Conservation (phyloP, 2,329 filamentous ascomycete genomes). For the Drechslerella dactyloides region DNA sequence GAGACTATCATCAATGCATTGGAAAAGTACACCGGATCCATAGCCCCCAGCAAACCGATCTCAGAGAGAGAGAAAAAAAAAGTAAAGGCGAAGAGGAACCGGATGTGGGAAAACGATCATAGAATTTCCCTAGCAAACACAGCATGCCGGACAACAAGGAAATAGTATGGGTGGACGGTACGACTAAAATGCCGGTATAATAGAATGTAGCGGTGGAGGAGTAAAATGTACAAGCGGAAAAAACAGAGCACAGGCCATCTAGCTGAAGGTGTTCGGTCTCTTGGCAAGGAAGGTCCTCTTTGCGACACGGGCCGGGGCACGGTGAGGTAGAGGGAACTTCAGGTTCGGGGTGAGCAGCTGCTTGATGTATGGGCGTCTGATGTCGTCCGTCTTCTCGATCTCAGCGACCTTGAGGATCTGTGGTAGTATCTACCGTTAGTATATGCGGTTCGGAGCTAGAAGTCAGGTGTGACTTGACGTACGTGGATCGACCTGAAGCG, state of each 20-base stretch:
- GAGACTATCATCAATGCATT: constrained; percentile 52
- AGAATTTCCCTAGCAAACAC: constrained; percentile 45
- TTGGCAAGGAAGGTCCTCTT: constrained; percentile 92
- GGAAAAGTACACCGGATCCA: constrained; percentile 51
- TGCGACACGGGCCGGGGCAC: constrained; percentile 78
- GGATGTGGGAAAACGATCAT: constrained; percentile 25
- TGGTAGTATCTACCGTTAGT: constrained; percentile 24
- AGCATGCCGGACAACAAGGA: constrained; percentile 35
- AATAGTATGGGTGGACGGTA: constrained; percentile 24
- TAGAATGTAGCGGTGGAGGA: constrained; percentile 42
- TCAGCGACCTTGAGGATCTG: constrained; percentile 98
- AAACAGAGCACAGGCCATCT: constrained; percentile 63
- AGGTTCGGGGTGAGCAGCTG: constrained; percentile 94
- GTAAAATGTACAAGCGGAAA: constrained; percentile 50
- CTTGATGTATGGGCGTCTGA: constrained; percentile 99
- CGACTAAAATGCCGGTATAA: constrained; percentile 46
- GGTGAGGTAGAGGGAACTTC: constrained; percentile 98
- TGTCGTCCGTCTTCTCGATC: constrained; percentile 88
- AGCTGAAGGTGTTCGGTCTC: constrained; percentile 97
- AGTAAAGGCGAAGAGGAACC: not conserved
- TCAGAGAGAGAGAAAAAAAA: constrained; percentile 39
- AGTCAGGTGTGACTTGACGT: constrained; percentile 61
- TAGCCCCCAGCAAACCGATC: constrained; percentile 45
- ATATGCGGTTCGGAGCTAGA: not conserved
- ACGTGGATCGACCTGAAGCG: constrained; percentile 99